Conservation (phyloP, 164 flowering plant species). For the Vitis cinerea region DNA sequence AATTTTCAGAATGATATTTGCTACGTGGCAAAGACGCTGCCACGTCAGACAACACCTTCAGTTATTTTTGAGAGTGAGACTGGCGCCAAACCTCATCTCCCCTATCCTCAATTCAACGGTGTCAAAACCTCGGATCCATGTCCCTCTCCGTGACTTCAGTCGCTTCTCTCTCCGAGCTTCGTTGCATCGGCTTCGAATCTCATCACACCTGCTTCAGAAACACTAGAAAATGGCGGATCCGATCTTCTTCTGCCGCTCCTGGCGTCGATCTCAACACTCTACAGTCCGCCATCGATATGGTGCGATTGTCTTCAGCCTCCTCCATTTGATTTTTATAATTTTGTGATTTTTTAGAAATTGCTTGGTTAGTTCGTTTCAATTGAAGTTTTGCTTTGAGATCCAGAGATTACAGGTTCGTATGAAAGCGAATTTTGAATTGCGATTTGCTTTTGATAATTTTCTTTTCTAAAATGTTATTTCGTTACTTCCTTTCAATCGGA, state of each 20-base stretch:
- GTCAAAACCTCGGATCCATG: constrained; percentile 10
- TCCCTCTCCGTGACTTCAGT: constrained; percentile 15
- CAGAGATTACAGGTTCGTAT: too few relatives aligned
- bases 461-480: too few relatives aligned
- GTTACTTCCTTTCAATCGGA: too few relatives aligned
- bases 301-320: constrained; percentile 10
- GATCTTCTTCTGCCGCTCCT: constrained; percentile 65
- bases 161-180: constrained; percentile 15
- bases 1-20: too few relatives aligned
- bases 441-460: too few relatives aligned
- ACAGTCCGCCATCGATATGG: constrained; percentile 73
- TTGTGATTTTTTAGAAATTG: constrained; percentile 1
- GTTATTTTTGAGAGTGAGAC: neutral
- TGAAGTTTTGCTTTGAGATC: too few relatives aligned
- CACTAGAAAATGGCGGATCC: constrained; percentile 27
- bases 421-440: too few relatives aligned
- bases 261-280: constrained; percentile 61
- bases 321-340: neutral
- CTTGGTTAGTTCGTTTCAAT: too few relatives aligned
- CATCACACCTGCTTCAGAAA: neutral
- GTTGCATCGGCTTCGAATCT: constrained; percentile 1
- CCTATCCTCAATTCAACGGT: neutral
- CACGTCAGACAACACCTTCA: too few relatives aligned
- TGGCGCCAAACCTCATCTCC: constrained; percentile 2
- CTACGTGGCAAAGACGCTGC: too few relatives aligned